Evolutionary conservation across 169 alveolate genomes (phyloP).

Genomic region (Babesia divergens): DNA sequence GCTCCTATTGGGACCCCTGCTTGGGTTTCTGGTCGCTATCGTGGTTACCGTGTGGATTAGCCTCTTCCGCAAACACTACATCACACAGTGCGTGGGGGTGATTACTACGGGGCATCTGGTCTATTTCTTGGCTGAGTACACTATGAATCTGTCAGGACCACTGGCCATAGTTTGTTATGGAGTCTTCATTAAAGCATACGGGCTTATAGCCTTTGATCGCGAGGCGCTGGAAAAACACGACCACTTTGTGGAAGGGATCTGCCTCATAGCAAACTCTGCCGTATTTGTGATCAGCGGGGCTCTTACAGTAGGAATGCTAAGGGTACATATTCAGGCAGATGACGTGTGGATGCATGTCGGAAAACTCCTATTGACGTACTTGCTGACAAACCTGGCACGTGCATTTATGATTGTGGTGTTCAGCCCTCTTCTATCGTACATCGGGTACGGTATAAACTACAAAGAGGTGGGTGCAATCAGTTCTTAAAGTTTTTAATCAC

Average conservation of each 20-base stretch:
- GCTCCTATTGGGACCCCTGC: conserved; percentile 77
- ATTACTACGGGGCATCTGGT: conserved; percentile 70
- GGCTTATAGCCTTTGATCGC: conserved; percentile 79
- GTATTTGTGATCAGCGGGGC: conserved; percentile 82
- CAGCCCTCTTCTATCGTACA: conserved; percentile 74
- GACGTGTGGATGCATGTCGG: conserved; percentile 20
- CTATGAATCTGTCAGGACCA: conserved; percentile 79
- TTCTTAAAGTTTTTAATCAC: background rate
- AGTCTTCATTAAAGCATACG: conserved; percentile 79
- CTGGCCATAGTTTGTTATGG: conserved; percentile 86
- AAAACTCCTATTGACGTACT: conserved; percentile 63
- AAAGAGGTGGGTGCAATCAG: conserved; percentile 68
- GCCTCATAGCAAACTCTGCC: conserved; percentile 79
- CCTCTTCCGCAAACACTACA: conserved; percentile 73
- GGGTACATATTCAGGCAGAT: conserved; percentile 64
- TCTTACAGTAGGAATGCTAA: conserved; percentile 79
- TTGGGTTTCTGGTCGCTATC: conserved; percentile 77
- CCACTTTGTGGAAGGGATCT: conserved; percentile 73
- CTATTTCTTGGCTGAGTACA: conserved; percentile 79
- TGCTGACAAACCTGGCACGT: conserved; percentile 74
- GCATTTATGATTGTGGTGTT: conserved; percentile 77
- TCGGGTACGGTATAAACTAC: conserved; percentile 78
- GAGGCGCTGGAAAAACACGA: conserved; percentile 80
- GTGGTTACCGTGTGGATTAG: conserved; percentile 77
- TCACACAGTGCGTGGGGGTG: conserved; percentile 75